Conservation (phyloP, 148 eudicot genomes). For the Dysphania ambrosioides region DNA sequence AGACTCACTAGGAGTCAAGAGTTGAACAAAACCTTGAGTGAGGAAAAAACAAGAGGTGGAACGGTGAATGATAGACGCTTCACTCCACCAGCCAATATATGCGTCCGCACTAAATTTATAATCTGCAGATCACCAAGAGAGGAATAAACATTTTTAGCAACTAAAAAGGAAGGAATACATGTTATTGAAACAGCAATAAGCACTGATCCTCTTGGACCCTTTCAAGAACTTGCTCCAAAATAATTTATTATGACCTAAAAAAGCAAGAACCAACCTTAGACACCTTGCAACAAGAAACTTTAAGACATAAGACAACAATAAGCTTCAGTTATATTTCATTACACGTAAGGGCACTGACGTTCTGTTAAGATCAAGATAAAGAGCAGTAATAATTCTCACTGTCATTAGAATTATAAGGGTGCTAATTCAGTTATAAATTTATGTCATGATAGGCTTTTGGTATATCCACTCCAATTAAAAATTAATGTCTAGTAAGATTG, state of each 20-base stretch:
- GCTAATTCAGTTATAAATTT: not conserved
- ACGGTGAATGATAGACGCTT: constrained; percentile 81
- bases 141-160: constrained; percentile 26
- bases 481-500: not conserved
- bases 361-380: not conserved
- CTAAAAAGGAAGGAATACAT: constrained; percentile 8
- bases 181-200: not conserved
- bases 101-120: constrained; percentile 70
- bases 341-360: not conserved
- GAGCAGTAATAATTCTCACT: no score
- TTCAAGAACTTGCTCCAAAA: not conserved
- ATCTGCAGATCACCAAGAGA: constrained; percentile 54
- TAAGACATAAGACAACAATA: not conserved
- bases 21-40: constrained; percentile 66
- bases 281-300: constrained; percentile 4
- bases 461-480: not conserved
- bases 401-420: not conserved
- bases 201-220: constrained; percentile 7
- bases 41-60: constrained; percentile 78
- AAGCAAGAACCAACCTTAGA: not conserved
- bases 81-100: constrained; percentile 78
- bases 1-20: no score
- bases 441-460: not conserved
- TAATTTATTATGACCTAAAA: not conserved
- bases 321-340: no score